Base-by-base conservation (phyloP, 495 filamentous ascomycete species). In the Hamigera avellanea region DNA sequence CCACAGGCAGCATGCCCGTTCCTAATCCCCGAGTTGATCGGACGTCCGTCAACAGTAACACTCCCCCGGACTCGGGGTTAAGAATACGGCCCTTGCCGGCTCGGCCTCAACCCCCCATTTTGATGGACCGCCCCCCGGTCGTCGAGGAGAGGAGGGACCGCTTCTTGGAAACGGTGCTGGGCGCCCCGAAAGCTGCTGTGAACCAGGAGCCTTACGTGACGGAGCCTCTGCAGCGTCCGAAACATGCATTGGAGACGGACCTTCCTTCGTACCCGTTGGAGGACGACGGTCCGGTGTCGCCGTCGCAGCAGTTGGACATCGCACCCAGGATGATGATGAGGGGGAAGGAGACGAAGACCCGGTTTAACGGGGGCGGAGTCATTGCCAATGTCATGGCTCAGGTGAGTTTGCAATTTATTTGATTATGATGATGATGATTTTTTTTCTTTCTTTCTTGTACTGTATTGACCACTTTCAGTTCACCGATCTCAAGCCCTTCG, bases 101-200 rank as follows among this genome's bases (percentile, higher is more conserved):
- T 28, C 10, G 21, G 36, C 36, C 26, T 16, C 26, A 35, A 35
- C 39, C 13, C 18, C 29, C 23, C 6, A 30, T 32, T 13, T 32
- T 31, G 7, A 33, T 28, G 19, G 35, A 31, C 13, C 26, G 34
- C 9, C 45, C 39, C 14, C 42, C 37, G n/a, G 21, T 9, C 16
- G 43, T 36, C 6, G 46, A 39, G 19, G 59, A 61, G 38, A 50
- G 53, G 27, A 44, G 45, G 16, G 54, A 58, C 28, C 54, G 56
- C 12, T 67, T 67, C 29, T 35, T 67, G 17, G 63, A 67, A 45
- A 67, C 63, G 6, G 63, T 67, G 17, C 42, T 67, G 19, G 63
- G 62, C 2, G 63, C 56, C 8, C 61, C 63, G 2, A 67, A 59
- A 28, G 54, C 63, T 10, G 58, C 54, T 12, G 52, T 60, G 17